phyloP scores from a whole-genome alignment of 495 filamentous ascomycete species.

The Aspergillus indologenus region DNA sequence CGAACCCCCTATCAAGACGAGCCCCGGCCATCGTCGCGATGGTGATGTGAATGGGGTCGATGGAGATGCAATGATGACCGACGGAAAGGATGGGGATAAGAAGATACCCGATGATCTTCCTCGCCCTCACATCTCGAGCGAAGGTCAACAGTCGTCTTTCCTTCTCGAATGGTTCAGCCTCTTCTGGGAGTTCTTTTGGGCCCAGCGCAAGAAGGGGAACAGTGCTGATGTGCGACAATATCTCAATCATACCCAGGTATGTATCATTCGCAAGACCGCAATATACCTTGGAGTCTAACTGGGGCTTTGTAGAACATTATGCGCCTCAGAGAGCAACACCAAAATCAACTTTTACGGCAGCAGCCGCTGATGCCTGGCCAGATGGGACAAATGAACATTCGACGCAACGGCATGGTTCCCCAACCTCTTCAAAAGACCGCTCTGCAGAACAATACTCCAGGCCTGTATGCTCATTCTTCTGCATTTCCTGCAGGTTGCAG shows the following conservation, averaged over 20 bases:
- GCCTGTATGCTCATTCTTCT: constrained; percentile 34
- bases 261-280: constrained; percentile 21
- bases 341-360: constrained; percentile 65
- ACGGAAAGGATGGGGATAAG: constrained; percentile 71
- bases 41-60: constrained; percentile 74
- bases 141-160: constrained; percentile 69
- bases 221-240: constrained; percentile 61
- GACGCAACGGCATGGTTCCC: constrained; percentile 44
- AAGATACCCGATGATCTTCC: constrained; percentile 81
- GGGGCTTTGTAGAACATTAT: constrained; percentile 33
- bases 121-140: constrained; percentile 60
- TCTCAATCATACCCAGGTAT: constrained; percentile 78
- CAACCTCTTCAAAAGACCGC: constrained; percentile 65
- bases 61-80: constrained; percentile 77
- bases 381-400: constrained; percentile 55
- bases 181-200: constrained; percentile 92
- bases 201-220: constrained; percentile 63
- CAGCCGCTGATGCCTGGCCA: constrained; percentile 69
- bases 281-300: constrained; percentile 17
- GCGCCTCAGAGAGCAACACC: constrained; percentile 49
- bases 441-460: constrained; percentile 65
- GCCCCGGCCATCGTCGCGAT: constrained; percentile 57
- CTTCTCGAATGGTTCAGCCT: constrained; percentile 92
- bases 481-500: constrained; percentile 2
- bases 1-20: constrained; percentile 58